These are phyloP conservation scores for Fistulifera solaris DNA, from an alignment of 108 stramenopile genomes.

Conservation along the genomic window DNA sequence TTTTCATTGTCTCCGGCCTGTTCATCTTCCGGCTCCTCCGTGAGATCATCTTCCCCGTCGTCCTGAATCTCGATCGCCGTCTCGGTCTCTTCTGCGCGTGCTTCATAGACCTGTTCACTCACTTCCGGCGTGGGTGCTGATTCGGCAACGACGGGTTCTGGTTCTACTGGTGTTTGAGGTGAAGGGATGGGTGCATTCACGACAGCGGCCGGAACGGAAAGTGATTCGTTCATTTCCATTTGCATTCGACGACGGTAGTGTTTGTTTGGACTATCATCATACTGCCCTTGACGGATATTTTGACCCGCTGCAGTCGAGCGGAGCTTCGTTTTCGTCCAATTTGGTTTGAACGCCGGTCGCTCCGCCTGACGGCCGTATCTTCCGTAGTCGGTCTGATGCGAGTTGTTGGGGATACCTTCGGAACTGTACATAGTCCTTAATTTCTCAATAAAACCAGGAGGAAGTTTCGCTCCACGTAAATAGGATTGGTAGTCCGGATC, in stretches of 20 bases:
- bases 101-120: neutral
- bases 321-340: constrained; percentile 8
- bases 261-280: constrained; percentile 9
- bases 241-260: neutral
- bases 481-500: neutral
- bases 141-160: neutral
- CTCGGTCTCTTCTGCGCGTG: neutral
- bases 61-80: neutral
- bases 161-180: neutral
- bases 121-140: neutral
- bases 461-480: constrained; percentile 7
- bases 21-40: constrained; percentile 5
- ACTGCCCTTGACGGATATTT: constrained; percentile 8
- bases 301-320: constrained; percentile 3
- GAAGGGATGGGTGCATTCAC: neutral
- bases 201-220: neutral
- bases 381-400: constrained; percentile 2
- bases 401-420: neutral
- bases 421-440: neutral
- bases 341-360: constrained; percentile 3
- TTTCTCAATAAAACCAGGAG: constrained; percentile 2
- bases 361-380: neutral
- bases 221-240: no score
- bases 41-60: constrained; percentile 2
- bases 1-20: neutral